These are phyloP conservation scores for Paramecium caudatum DNA, from an alignment of 73 alveolate genomes.

Conservation along the genomic window DNA sequence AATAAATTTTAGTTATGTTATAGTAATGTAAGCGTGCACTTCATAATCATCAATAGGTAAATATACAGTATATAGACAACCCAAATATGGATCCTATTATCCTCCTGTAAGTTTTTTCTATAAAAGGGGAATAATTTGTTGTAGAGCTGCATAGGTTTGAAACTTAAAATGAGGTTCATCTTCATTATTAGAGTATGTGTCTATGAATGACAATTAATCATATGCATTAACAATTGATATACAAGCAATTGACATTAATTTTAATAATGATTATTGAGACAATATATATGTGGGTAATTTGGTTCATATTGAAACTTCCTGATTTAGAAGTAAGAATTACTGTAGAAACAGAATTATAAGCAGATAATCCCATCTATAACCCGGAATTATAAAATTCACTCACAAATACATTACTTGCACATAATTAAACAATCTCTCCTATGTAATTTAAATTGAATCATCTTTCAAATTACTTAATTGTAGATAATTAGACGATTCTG, in stretches of 20 bases:
- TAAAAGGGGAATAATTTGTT: not conserved
- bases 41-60: constrained; percentile 55
- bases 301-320: not conserved
- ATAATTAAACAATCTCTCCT: too few species aligned
- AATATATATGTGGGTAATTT: not conserved
- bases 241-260: constrained; percentile 63
- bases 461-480: too few species aligned
- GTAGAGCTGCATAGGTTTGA: constrained; percentile 37
- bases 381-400: too few species aligned
- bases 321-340: not conserved
- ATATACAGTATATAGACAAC: not conserved
- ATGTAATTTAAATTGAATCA: too few species aligned
- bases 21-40: constrained; percentile 47
- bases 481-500: not conserved
- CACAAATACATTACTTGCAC: too few species aligned
- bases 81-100: constrained; percentile 58
- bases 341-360: too few species aligned
- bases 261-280: not conserved
- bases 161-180: constrained; percentile 28
- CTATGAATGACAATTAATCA: constrained; percentile 25
- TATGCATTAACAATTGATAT: constrained; percentile 27
- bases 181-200: not conserved
- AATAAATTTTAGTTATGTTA: constrained; percentile 39
- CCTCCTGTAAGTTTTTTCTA: constrained; percentile 38
- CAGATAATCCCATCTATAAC: too few species aligned